Base-by-base conservation (phyloP, 1,139 yeast genomes). In the Fermentozyma sake region DNA sequence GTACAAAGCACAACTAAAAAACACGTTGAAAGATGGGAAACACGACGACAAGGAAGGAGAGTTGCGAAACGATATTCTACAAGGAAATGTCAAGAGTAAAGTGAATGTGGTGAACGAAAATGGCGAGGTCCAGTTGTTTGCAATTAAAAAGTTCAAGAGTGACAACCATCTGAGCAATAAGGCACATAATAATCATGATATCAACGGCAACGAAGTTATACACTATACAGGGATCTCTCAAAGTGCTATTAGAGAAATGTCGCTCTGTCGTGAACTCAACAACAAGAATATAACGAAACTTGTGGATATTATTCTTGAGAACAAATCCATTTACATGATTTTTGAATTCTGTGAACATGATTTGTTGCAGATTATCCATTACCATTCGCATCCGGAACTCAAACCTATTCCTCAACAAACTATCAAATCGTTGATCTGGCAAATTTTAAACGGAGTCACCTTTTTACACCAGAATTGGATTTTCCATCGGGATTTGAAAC, bases 291-390 rank as follows among this genome's bases (percentile, higher is more conserved):
- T 93, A 30, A 83, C 93, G 7, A 76, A 75, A 40, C 65, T 93
- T 31, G 76, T 79, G 9, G 96, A 89, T 50, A 84, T 87, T 32
- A 76, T 89, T n/a, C 58, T 93, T 34, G 96, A 93, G 48, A 84
- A 80, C 44, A 91, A 87, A 55, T 76, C 89, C 39, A 87, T 93
- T 29, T 91, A 86, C 57, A 85, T 93, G 93, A 85, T 91, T 18
- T 87, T 87, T 52, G 96, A 89, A 50, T 91, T 77, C 54, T 95
- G 96, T 31, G 99, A 91, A 53, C 95, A 91, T 56, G 99, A 91
- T 54, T 60, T 91, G 36, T 60, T 91, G 23, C 98, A 91, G 54
- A 85, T 91, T 31, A 87, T 91, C 36, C 98, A 89, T 57, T 84
- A 72, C 50, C 98, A 91, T 52, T 80, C 94, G 12, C 96, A 87